phyloP scores from a whole-genome alignment of 371 early-diverging fungal species.

The Zopfochytrium polystomum region DNA sequence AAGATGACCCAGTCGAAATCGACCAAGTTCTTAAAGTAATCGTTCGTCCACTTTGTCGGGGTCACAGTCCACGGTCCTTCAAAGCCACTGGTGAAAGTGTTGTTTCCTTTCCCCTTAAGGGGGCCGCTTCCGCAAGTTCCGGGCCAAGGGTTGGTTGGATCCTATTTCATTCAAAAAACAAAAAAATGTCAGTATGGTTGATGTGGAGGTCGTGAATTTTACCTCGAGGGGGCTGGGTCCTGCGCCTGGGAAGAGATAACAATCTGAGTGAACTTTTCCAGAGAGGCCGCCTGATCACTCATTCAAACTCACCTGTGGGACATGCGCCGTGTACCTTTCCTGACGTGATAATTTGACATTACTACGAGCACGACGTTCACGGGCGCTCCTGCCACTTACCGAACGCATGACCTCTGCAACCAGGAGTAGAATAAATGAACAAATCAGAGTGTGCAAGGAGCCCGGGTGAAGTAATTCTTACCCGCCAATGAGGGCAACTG shows the following conservation, averaged over 20 bases:
- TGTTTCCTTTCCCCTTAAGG: slow-evolving; percentile 21
- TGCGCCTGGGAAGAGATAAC: slow-evolving; percentile 55
- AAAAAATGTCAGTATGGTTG: too few relatives aligned
- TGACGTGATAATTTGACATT: too few relatives aligned
- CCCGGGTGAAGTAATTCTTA: too few relatives aligned
- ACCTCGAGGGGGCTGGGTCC: not conserved
- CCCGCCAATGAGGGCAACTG: slow-evolving; percentile 68
- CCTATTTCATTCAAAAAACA: too few relatives aligned
- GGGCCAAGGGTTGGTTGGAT: slow-evolving; percentile 16
- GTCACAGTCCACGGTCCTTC: slow-evolving; percentile 70
- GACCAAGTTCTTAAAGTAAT: slow-evolving; percentile 61
- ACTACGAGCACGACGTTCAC: too few relatives aligned
- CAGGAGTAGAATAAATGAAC: too few relatives aligned
- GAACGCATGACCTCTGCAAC: too few relatives aligned
- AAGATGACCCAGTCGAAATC: slow-evolving; percentile 34
- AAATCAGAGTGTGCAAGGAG: too few relatives aligned
- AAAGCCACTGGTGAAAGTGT: slow-evolving; percentile 32
- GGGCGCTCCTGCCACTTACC: too few relatives aligned
- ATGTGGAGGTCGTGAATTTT: too few relatives aligned
- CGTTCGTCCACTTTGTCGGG: slow-evolving; percentile 81
- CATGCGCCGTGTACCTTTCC: slow-evolving; percentile 77
- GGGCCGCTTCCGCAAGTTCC: slow-evolving; percentile 25
- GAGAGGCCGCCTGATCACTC: too few relatives aligned
- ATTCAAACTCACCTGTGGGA: slow-evolving; percentile 76
- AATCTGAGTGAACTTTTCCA: too few relatives aligned